Evolutionary conservation across 306 rosid species (phyloP), one percentile per base, ranked within the genome.

Genomic region (Cyclanthera cordifolia): DNA sequence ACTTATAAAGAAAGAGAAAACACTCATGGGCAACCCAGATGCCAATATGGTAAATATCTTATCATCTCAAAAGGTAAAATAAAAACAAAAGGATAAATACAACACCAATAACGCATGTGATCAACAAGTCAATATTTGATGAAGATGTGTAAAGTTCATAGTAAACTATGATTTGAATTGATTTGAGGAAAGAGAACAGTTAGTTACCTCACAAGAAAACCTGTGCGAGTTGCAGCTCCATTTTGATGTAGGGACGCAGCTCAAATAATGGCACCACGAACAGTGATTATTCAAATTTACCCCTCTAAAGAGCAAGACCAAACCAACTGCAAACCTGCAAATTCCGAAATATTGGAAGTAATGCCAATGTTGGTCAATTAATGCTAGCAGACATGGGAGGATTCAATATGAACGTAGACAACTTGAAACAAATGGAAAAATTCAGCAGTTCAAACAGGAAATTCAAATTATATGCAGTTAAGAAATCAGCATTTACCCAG

Each of bases 241-340:
- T 46, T 72, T 72, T 13, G 75, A 41, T 13, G 68, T 72, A 2
- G 75, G 75, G 16, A 72, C 46, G 30, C 75, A 72, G 15, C 68
- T 72, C 75, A 72, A 57, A 46, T 72, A 72, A 27, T 72, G 75
- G 27, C 75, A 72, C 75, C 75, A 72, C 2, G 68, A 72, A 17
- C 75, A 72, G 15, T 57, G 48, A 55, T 72, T 56, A 6, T 72
- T 72, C 75, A 72, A 10, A 72, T 72, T 32, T 13, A 24, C 68
- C 27, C 75, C 75, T 72, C 54, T 60, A 57, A 57, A 24, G 10
- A 72, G 75, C 23, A 24, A 28, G 41, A 57, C 30, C 56, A 72
- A 8, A n/a, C 67, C 75, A 17, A 72, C 32, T 8, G 75, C 52
- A 58, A 56, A 72, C 53, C 75, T 72, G 67, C 3, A 1, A 3